Base-by-base conservation (phyloP, 495 filamentous ascomycete species). In the Daldinia vernicosa region DNA sequence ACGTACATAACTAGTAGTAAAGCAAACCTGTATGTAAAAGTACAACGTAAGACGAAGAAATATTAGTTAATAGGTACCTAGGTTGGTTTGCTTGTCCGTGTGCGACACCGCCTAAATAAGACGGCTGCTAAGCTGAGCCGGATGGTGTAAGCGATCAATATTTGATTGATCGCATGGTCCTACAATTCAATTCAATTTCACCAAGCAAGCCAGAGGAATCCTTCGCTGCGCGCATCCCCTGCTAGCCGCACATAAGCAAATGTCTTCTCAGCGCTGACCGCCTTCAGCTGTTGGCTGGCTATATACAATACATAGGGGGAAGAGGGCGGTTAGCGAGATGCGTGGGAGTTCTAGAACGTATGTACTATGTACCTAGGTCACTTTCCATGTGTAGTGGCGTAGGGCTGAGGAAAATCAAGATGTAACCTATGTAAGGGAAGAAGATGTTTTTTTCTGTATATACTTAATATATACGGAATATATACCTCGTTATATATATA, bases 361-460 rank as follows among this genome's bases (percentile, higher is more conserved):
- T 28, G 5, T 30, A 6, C n/a, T 26, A n/a, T 17, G 52, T 32
- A 9, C 9, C 24, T 17, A 26, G 12, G 5, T 28, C 28, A 28
- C 30, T 45, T 47, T 22, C 43, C 43, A 47, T 47, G 43, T 45
- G 40, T 17, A 7, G 40, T 37, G 27, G 28, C 53, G 53, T 57
- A 57, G 53, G 53, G 53, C 53, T 57, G 53, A 57, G 14, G 50
- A 30, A 12, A 30, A 30, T 14, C 24, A 26, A 27, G 50, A 57
- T 57, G 53, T n/a, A n/a, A n/a, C n/a, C n/a, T n/a, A n/a, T n/a
- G n/a, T 22, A 35, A 37, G 28, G 53, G 28, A 30, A 17, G 30
- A n/a, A 15, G 11, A 24, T 37, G 37, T 12, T 24, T 28, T 30
- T 26, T 15, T n/a, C 7, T 3, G 47, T 51, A 51, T 51, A n/a